Evolutionary conservation across 2,329 filamentous ascomycete species (phyloP), one percentile per base, ranked within the genome.

Genomic region (Grosmannia clavigera): DNA sequence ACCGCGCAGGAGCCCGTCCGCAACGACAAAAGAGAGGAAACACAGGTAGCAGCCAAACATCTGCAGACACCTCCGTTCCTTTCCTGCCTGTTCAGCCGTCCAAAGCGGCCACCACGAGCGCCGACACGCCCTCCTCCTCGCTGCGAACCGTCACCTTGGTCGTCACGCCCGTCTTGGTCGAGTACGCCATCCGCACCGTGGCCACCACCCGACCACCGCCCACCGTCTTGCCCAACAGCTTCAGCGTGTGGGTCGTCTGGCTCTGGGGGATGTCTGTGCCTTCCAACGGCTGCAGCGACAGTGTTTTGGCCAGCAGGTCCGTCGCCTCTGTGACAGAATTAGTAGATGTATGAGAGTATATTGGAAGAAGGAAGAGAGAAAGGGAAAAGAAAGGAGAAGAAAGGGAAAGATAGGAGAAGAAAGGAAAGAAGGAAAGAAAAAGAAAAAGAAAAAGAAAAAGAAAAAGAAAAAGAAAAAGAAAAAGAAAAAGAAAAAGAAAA

Each of bases 211-310:
- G 87, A 66, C 94, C 94, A 43, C 92, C 94, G 40, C 83, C 85
- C 64, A 97, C 86, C 52, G 90, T 96, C 84, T 96, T 97, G 71
- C 94, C 94, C 72, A 96, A 88, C 43, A 99, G 79, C 77, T 96
- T 97, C 71, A 99, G 85, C 4, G 91, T 92, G 73, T 99, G 94
- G 64, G 92, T 96, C 62, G 86, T 92, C 69, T 87, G 87, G 70
- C 86, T 95, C 66, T 96, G 79, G 0, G 90, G 87, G 48, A 99
- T 86, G 66, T 99, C 94, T 38, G 89, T 95, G 67, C 92, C 94
- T 68, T 99, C 94, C 54, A 99, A 81, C 14, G 94, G 90, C 73
- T 97, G 94, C 68, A 99, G 79, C 38, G 90, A 96, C 31, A 99
- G 81, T 1, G 88, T 81, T 73, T 91, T 89, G 69, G 88, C 82